Base-by-base conservation (phyloP, 2,329 filamentous ascomycete genomes). In the Chrysosphaeria jannelii region DNA sequence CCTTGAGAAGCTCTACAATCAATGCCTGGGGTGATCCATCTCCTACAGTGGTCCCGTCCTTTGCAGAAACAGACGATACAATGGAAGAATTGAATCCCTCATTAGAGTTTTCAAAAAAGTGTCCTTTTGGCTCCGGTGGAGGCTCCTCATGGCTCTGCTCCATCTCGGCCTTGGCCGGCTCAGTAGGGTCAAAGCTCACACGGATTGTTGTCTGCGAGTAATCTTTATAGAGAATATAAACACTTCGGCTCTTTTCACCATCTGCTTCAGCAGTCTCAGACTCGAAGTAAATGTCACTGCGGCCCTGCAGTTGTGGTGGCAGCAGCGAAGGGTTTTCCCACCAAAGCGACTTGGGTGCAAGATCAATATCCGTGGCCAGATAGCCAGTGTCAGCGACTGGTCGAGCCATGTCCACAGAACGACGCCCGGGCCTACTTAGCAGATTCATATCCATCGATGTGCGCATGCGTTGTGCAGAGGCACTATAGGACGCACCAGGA, bases 181-280 rank as follows among this genome's bases (percentile, higher is more conserved):
- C 65, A 25, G 64, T 58, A 2, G 66, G 28, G 39, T 90, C 72
- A 40, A 70, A 93, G 23, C 57, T 65, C 10, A 67, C 71, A 0
- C 68, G 76, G 36, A 97, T 59, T 31, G 88, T 55, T 0, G 81
- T 93, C 40, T 93, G 85, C 10, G 79, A 91, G 43, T 97, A 97
- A 45, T 97, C 85, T 36, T 78, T 67, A 48, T 75, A 97, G 6
- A 97, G 48, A n/a, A 93, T 51, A 34, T 70, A 85, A 20, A 91
- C 55, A 28, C 79, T 65, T 32, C 79, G 79, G 5, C 68, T 72
- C 11, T 89, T 50, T 55, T 57, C 1, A 63, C 63, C 39, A 66
- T 68, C 13, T 71, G 65, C 14, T 68, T 67, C 9, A 66, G 59
- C 31, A 58, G 55, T 75, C 31, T 89, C 74, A 12, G 67, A 57